phyloP scores from a whole-genome alignment of 495 filamentous ascomycete genomes.

The Aspergillus haitiensis region DNA sequence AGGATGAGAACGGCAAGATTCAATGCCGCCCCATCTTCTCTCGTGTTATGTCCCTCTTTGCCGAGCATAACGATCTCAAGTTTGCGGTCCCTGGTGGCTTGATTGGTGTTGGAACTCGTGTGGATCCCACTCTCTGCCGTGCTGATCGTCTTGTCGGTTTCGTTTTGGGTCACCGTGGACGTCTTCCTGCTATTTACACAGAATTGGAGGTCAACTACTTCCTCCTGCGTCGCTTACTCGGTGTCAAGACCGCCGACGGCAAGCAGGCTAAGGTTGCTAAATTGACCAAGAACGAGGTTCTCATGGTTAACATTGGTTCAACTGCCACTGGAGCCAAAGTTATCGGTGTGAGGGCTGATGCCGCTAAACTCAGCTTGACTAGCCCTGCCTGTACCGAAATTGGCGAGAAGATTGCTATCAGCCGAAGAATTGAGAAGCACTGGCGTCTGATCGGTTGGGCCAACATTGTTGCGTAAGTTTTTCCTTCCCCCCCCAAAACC shows the following conservation, averaged over 20 bases:
- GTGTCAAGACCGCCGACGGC: conserved; percentile 96
- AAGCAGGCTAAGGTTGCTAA: conserved; percentile 99
- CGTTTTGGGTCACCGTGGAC: conserved; percentile 91
- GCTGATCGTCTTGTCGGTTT: conserved; percentile 98
- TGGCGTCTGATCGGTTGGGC: conserved; percentile 99
- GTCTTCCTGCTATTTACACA: conserved; percentile 89
- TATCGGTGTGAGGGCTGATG: conserved; percentile 92
- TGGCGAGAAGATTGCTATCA: conserved; percentile 96
- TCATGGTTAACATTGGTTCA: conserved; percentile 98
- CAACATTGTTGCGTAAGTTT: conserved; percentile 74
- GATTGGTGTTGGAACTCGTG: conserved; percentile 94
- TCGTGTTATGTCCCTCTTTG: conserved; percentile 89
- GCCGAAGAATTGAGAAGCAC: conserved; percentile 96
- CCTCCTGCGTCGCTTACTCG: conserved; percentile 85
- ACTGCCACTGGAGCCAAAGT: conserved; percentile 96
- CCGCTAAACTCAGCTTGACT: conserved; percentile 84
- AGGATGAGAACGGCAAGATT: conserved; percentile 89
- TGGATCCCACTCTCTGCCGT: conserved; percentile 96
- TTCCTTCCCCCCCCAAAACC: background rate
- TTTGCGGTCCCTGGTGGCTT: conserved; percentile 96
- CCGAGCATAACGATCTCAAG: conserved; percentile 95
- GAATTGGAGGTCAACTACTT: conserved; percentile 99
- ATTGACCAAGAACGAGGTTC: conserved; percentile 94
- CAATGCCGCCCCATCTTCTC: conserved; percentile 97
- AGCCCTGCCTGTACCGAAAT: conserved; percentile 90